Evolutionary conservation across 2,329 filamentous ascomycete genomes (phyloP).

Genomic region (Chalara sp.): DNA sequence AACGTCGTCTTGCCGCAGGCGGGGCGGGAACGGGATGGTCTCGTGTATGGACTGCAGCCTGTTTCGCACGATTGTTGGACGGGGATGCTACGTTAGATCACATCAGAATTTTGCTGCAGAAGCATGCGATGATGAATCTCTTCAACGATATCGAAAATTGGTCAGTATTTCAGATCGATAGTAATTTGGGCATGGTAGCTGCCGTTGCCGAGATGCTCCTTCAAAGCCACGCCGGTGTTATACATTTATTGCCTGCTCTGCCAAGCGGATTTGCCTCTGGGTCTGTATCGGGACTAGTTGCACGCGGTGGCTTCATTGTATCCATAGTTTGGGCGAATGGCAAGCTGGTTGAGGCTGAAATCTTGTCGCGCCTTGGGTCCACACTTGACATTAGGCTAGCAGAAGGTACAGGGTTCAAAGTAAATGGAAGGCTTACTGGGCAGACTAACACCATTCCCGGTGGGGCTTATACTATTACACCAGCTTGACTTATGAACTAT

Average conservation of each 20-base stretch:
- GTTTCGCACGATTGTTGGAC: slow-evolving; percentile 37
- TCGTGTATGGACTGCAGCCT: slow-evolving; percentile 42
- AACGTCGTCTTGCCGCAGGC: slow-evolving; percentile 26
- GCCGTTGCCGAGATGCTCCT: slow-evolving; percentile 39
- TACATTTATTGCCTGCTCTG: slow-evolving; percentile 23
- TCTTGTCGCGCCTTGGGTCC: background rate
- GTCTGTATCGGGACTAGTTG: slow-evolving; percentile 13
- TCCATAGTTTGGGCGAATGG: slow-evolving; percentile 10
- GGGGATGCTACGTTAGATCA: slow-evolving; percentile 28
- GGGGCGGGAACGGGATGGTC: slow-evolving; percentile 39
- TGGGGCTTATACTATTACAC: background rate
- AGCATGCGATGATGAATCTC: no score
- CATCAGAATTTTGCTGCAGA: slow-evolving; percentile 29
- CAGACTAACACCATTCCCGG: background rate
- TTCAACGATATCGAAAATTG: no score
- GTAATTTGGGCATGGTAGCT: slow-evolving; percentile 40
- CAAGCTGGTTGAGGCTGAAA: background rate
- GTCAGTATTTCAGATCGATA: slow-evolving; percentile 35
- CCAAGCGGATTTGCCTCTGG: slow-evolving; percentile 13
- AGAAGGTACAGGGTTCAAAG: background rate
- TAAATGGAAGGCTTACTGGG: background rate
- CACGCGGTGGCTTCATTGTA: slow-evolving; percentile 11
- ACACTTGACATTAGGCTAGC: background rate
- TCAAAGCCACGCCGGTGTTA: slow-evolving; percentile 28
- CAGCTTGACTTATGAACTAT: background rate